Base-by-base conservation (phyloP, 2,329 filamentous ascomycete species). In the Botrytis deweyae region DNA sequence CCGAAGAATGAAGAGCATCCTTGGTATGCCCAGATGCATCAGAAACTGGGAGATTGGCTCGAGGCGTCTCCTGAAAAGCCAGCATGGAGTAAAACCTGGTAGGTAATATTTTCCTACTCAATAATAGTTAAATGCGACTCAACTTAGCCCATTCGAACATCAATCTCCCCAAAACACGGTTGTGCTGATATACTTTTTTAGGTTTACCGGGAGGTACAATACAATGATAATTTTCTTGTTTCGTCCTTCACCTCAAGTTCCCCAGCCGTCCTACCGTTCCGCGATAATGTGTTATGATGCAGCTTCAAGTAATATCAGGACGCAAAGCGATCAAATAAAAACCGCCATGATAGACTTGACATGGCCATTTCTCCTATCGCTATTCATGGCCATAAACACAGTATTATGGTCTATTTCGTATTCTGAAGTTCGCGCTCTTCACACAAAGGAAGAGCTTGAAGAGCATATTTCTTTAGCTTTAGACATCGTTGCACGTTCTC, bases 361-460 rank as follows among this genome's bases (percentile, higher is more conserved):
- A 0, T 98, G 95, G 95, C 91, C 97, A 62, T 97, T 97, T 80
- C 89, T 97, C 1, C 88, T 97, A 74, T 91, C 92, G 33, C 88
- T 98, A 59, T 98, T 97, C 84, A 96, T 97, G 90, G 91, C 93
- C 7, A 88, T 98, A 73, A 98, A 97, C 80, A 95, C 93, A 8
- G 88, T 98, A 68, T 87, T 99, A 0, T 99, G 96, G 96, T 90
- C 93, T 2, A 88, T 97, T 12, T 97, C 95, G 1, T 98, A 97
- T 80, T 88, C 91, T 5, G 92, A 95, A 77, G 91, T 98, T 38
- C 91, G 96, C 64, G 88, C 88, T 72, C 85, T 88, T 29, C 92
- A 97, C 80, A 82, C 87, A 6, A 89, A 91, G 33, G 90, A 94
- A 63, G 91, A 96, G 76, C 91, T 97, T 0, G 90, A 95, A 79